Percentiles rank a stretch among this genome's conserved stretches.
phyloP scores from a whole-genome alignment of 192 early-diverging fungal genomes.

The Endogone sp. region DNA sequence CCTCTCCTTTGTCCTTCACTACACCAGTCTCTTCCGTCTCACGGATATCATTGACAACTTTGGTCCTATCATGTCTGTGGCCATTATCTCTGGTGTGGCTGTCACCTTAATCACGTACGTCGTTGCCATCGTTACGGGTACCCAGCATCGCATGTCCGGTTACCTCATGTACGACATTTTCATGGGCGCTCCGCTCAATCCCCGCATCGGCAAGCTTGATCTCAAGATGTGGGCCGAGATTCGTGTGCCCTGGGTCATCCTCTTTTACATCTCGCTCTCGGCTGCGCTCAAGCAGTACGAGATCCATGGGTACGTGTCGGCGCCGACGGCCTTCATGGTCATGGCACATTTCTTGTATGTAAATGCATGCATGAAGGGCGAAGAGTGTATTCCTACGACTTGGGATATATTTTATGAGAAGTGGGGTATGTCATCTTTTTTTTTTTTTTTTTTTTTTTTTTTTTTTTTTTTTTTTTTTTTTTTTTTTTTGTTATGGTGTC shows the following conservation, averaged over 20 bases:
- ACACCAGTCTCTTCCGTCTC: conserved; percentile 38
- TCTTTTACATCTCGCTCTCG: conserved; percentile 45
- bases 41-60: conserved; percentile 52
- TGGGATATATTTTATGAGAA: conserved; percentile 55
- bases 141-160: conserved; percentile 52
- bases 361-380: conserved; percentile 46
- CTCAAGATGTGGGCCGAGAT: conserved; percentile 50
- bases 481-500: not conserved
- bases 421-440: conserved; percentile 28
- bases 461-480: not conserved
- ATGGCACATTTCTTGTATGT: conserved; percentile 46
- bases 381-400: conserved; percentile 48
- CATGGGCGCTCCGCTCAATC: conserved; percentile 44
- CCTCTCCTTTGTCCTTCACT: conserved; percentile 39
- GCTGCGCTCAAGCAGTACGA: conserved; percentile 43
- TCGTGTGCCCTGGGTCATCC: conserved; percentile 41
- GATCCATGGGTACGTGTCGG: conserved; percentile 30
- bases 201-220: conserved; percentile 38
- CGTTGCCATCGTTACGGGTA: conserved; percentile 22
- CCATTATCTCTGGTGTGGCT: conserved; percentile 44
- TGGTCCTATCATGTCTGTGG: conserved; percentile 50
- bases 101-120: conserved; percentile 36
- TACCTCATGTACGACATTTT: conserved; percentile 44
- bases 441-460: not conserved
- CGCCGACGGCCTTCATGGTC: conserved; percentile 37